These are phyloP conservation scores for Penium margaritaceum DNA, from an alignment of 139 green algal species.

Conservation along the genomic window DNA sequence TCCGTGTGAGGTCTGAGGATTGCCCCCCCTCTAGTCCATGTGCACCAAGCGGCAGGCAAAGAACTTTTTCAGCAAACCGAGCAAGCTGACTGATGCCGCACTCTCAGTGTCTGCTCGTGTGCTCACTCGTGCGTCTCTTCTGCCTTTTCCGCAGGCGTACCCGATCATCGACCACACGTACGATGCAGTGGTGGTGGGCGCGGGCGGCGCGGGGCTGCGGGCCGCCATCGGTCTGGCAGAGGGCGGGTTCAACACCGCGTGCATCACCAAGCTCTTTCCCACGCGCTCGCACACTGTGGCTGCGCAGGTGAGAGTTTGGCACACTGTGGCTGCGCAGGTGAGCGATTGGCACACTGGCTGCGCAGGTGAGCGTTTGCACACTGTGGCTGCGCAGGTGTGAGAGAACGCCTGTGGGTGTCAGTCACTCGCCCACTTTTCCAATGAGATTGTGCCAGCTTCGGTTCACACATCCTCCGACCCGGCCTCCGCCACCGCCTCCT, in stretches of 20 bases:
- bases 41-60: too few relatives aligned
- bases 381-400: constrained; percentile 81
- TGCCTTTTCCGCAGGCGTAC: constrained; percentile 52
- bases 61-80: too few relatives aligned
- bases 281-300: constrained; percentile 96
- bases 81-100: too few relatives aligned
- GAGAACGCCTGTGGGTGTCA: not conserved
- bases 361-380: constrained; percentile 65
- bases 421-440: not conserved
- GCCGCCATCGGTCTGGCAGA: constrained; percentile 88
- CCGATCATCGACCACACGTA: constrained; percentile 92
- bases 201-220: constrained; percentile 82
- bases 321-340: constrained; percentile 93
- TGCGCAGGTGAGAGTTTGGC: constrained; percentile 67
- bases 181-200: constrained; percentile 92
- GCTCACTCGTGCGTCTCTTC: not conserved
- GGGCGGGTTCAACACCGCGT: constrained; percentile 93
- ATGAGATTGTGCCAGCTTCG: not conserved
- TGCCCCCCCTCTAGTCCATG: too few relatives aligned
- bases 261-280: constrained; percentile 99
- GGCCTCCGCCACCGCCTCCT: not conserved
- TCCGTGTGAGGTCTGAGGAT: too few relatives aligned
- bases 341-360: not conserved
- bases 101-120: too few relatives aligned
- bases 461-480: not conserved